Evolutionary conservation across 2,329 filamentous ascomycete species (phyloP), one percentile per base, ranked within the genome.

Genomic region (Alternaria arbusti): DNA sequence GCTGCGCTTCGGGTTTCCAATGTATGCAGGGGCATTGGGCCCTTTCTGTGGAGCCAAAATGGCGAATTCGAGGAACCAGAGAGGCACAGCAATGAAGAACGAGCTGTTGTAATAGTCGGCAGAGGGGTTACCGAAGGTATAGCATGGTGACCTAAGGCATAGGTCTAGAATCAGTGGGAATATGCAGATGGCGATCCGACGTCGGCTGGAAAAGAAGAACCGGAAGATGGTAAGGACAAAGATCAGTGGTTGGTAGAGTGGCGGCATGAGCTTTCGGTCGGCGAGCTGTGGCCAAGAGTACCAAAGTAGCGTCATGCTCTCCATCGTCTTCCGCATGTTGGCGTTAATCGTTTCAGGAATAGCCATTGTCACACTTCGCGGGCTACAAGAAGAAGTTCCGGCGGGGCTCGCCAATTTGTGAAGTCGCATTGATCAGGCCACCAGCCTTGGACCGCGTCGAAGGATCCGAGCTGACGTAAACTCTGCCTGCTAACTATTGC

Each of bases 31-130:
- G 12, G 49, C 54, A n/a, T 23, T 22, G 3, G 32, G 7, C 23
- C 57, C 64, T 11, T 59, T 40, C 20, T 45, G 23, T 23, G 61
- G 54, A 11, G 45, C 46, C 23, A 64, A 20, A 13, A 62, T 45
- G 3, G 55, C 47, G 26, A 61, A 64, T 36, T 60, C 55, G 44
- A 68, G 23, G 26, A 61, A 66, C 58, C 52, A 66, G 7, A 62
- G 23, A 12, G 57, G 58, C 7, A 47, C 40, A 0, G 66, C 58
- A 11, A 62, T 52, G 44, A 62, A 60, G 15, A 46, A 50, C 2
- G 50, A 57, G 22, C n/a, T 46, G 49, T 51, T 61, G 63, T 63
- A 59, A 17, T 63, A 63, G n/a, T 64, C 20, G 17, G 32, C 26
- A 26, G 64, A 61, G 25, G 36, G 43, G 17, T 46, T 32, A 25